These are phyloP conservation scores for Globisporangium abappressorium DNA, from an alignment of 352 stramenopile genomes.

Conservation along the genomic window DNA sequence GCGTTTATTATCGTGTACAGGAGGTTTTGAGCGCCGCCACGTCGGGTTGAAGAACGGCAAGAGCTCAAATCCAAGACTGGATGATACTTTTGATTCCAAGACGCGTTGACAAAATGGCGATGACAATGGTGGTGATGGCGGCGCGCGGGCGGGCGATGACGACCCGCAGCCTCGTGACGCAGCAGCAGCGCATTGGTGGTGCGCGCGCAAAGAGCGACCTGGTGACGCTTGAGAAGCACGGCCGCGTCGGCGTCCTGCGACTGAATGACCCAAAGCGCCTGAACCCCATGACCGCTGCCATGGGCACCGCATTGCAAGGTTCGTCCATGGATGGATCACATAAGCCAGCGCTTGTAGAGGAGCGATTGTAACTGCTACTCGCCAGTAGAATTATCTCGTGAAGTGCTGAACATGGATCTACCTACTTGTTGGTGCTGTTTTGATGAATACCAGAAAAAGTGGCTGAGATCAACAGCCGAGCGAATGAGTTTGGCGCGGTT, in stretches of 20 bases:
- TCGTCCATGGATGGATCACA: not conserved
- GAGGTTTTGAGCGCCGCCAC: not conserved
- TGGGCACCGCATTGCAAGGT: slow-evolving; percentile 70
- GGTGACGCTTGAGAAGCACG: slow-evolving; percentile 51
- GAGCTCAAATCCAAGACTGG: not conserved
- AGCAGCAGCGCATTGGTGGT: slow-evolving; percentile 5
- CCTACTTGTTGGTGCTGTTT: not conserved
- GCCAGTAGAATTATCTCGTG: too few relatives aligned
- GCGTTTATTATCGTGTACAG: not conserved
- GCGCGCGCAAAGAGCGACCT: slow-evolving; percentile 31
- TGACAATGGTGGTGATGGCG: not conserved
- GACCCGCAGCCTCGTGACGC: not conserved
- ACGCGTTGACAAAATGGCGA: not conserved
- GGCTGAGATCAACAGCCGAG: slow-evolving; percentile 43
- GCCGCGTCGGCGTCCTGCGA: slow-evolving; percentile 43
- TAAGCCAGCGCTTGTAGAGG: not conserved
- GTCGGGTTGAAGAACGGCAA: slow-evolving; percentile 15
- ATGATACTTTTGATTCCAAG: not conserved
- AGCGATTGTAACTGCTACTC: not conserved
- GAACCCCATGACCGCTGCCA: slow-evolving; percentile 85
- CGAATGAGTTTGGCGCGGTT: slow-evolving; percentile 58
- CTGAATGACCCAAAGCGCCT: slow-evolving; percentile 81
- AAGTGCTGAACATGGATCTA: too few relatives aligned
- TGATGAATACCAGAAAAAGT: slow-evolving; percentile 29
- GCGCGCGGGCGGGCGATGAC: not conserved